These are phyloP conservation scores for Colletotrichum phormii DNA, from an alignment of 2,329 filamentous ascomycete genomes.

Conservation along the genomic window DNA sequence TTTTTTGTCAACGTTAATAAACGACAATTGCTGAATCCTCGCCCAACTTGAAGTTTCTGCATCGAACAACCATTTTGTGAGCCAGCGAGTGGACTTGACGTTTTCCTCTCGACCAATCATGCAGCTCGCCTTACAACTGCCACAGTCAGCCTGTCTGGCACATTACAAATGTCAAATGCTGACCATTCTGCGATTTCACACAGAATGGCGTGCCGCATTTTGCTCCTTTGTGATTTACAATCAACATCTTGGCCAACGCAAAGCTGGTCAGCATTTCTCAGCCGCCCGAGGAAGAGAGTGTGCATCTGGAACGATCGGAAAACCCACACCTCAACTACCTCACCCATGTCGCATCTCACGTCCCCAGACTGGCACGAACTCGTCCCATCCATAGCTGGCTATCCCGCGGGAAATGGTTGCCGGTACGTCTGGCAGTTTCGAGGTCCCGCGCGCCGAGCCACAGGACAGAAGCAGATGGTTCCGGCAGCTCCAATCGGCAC, in stretches of 20 bases:
- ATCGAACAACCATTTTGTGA: not conserved
- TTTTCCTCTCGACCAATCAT: not conserved
- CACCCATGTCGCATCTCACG: not conserved
- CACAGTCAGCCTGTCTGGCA: not conserved
- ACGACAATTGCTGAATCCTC: not conserved
- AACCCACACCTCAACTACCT: not conserved
- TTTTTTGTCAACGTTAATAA: no score
- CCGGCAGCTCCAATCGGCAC: constrained; percentile 1
- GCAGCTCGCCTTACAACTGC: not conserved
- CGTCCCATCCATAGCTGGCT: not conserved
- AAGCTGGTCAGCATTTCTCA: not conserved
- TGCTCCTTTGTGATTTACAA: not conserved
- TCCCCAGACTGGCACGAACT: not conserved
- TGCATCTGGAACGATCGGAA: constrained; percentile 6
- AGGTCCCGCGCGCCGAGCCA: not conserved
- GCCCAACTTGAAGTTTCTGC: not conserved
- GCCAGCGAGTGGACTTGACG: not conserved
- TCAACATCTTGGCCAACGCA: not conserved
- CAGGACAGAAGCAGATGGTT: not conserved
- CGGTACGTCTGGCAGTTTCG: not conserved
- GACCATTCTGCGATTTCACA: not conserved
- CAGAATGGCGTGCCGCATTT: not conserved
- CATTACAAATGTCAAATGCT: not conserved
- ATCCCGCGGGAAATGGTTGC: not conserved
- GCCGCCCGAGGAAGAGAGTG: not conserved